Evolutionary conservation across 345 rosid species (phyloP), one percentile per base, ranked within the genome.

Genomic region (Jatropha curcas): DNA sequence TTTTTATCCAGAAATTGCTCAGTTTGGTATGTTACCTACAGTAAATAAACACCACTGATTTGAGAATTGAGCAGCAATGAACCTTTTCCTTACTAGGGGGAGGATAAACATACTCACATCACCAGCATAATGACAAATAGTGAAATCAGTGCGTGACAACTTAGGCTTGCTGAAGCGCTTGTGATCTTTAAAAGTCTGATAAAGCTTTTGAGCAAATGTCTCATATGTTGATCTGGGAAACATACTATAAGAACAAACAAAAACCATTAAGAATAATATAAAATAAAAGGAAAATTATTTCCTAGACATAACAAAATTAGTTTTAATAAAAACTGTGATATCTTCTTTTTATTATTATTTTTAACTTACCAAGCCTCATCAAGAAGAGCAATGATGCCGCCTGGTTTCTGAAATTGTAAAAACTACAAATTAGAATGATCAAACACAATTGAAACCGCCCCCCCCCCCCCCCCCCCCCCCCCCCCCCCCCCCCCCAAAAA

Each of bases 181-280:
- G 79, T 96, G 89, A 71, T 88, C 90, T 84, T 96, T 93, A 82
- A 88, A 93, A 50, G 98, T 96, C 86, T 93, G 97, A 76, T 96
- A 93, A 43, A 96, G 88, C 87, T 96, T 96, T 82, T 90, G 92
- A 37, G 98, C 98, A 82, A 96, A 93, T 65, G 99, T 93, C 68
- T 96, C 99, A 69, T 93, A 88, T 31, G 99, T 96, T 74, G 98
- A 96, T 86, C 98, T 91, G n/a, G 98, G 99, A 77, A 96, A 96
- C 99, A 96, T 96, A 68, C 99, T 96, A 76, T 82, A 85, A 56
- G 71, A 4, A 62, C 41, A 81, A 72, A 68, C 43, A 30, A 69
- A 45, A 57, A 74, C 48, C 48, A 70, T 72, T 55, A 64, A 52
- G 70, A 61, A 64, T 59, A 58, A 71, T 20, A 74, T 45, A 8